Evolutionary conservation across 2,329 filamentous ascomycete genomes (phyloP), one percentile per base, ranked within the genome.

Genomic region (Aureobasidium namibiae): DNA sequence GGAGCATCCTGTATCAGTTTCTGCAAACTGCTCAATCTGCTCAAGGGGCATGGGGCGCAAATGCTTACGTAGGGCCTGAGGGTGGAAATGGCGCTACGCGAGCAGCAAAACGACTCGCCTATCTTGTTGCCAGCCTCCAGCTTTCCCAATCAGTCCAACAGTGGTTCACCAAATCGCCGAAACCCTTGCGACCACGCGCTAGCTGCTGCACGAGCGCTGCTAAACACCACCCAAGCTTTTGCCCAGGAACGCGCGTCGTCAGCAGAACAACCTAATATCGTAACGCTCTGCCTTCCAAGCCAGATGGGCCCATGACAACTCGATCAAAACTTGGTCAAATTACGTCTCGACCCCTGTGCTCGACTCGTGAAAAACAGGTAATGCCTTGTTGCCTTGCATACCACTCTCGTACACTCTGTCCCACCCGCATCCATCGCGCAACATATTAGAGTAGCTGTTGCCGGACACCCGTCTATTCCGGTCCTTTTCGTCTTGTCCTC

Each of bases 301-400:
- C 16, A 21, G 29, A 42, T 13, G 11, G 39, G 39, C 21, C 39
- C 39, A 45, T 18, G 16, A 9, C 10, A 29, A 46, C 14, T 8
- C n/a, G n/a, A 14, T n/a, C 24, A 39, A 52, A 52, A 52, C 49
- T 52, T 52, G 49, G 49, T 52, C 21, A 52, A 29, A 39, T 39
- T 39, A 42, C 36, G 31, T 54, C 50, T 18, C 24, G 24, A 13
- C 13, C 7, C 18, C 50, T 31, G 24, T 33, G 29, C 24, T 6
- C 23, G 33, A 39, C 49, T 39, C 23, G 34, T 39, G 21, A n/a
- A 48, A 29, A 39, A 29, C 49, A 16, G 26, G 33, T 4, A 21
- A 29, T 52, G 34, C 49, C 49, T 52, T 52, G 49, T 39, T 29
- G 49, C 34, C 49, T 52, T 39, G 49, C 49, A 39, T 39, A 21